A percentile compares a stretch with the other conserved stretches of the same genome.
Evolutionary conservation across 805 yeast species (phyloP).

Genomic region (Peterozyma xylosa): DNA sequence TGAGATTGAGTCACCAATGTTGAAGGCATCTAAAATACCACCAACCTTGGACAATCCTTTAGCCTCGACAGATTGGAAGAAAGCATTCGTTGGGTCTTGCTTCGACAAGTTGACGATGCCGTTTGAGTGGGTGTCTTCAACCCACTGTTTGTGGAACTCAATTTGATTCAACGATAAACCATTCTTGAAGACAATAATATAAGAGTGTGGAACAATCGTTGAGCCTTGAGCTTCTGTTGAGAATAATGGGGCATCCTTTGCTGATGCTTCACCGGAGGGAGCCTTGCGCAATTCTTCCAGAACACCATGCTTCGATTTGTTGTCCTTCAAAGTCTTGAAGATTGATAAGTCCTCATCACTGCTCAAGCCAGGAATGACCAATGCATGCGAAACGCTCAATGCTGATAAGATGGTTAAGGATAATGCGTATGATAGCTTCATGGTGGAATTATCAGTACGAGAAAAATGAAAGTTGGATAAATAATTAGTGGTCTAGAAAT

Average conservation of each 20-base stretch:
- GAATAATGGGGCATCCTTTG: slow-evolving; percentile 38
- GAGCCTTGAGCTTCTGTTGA: slow-evolving; percentile 32
- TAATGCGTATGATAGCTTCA: background rate
- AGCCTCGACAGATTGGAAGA: slow-evolving; percentile 26
- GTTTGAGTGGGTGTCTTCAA: slow-evolving; percentile 43
- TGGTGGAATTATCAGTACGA: background rate
- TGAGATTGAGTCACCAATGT: slow-evolving; percentile 45
- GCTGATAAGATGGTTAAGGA: background rate
- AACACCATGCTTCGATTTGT: background rate
- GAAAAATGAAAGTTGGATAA: background rate
- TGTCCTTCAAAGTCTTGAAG: background rate
- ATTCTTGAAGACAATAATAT: slow-evolving; percentile 80
- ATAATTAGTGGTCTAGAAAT: background rate
- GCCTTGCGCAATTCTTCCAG: background rate
- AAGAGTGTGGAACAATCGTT: slow-evolving; percentile 60
- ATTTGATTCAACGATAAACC: slow-evolving; percentile 44
- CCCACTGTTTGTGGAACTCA: slow-evolving; percentile 62
- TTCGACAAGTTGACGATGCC: slow-evolving; percentile 28
- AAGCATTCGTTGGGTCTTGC: slow-evolving; percentile 24
- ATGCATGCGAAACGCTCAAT: background rate
- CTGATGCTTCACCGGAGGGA: background rate
- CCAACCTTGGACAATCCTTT: slow-evolving; percentile 22
- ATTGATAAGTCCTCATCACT: background rate
- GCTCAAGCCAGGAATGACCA: background rate
- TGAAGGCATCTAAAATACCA: slow-evolving; percentile 55